Evolutionary conservation across 306 rosid genomes (phyloP).

Genomic region (Rubus idaeus): DNA sequence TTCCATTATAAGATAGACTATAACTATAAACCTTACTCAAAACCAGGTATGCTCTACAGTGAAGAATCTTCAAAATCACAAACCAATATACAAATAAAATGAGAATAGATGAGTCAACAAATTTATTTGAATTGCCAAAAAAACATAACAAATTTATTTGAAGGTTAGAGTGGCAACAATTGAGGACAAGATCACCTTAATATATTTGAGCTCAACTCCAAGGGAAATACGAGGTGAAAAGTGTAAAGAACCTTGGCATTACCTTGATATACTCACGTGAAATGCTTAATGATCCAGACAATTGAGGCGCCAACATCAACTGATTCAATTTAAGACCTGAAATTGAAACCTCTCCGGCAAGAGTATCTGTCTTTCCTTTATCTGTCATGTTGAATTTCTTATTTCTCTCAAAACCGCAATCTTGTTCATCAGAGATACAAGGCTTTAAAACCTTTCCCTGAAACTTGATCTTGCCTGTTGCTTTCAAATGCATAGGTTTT

Average conservation of each 20-base stretch:
- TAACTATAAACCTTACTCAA: neutral
- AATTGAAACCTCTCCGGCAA: constrained; percentile 73
- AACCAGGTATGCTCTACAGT: neutral
- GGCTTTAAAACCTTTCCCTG: constrained; percentile 73
- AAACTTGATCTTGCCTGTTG: constrained; percentile 85
- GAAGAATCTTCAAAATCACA: neutral
- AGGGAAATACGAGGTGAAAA: constrained; percentile 1
- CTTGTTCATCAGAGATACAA: constrained; percentile 38
- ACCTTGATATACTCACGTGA: constrained; percentile 75
- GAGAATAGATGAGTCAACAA: constrained; percentile 3
- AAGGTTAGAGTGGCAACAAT: neutral
- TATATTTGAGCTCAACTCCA: neutral
- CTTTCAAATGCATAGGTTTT: constrained; percentile 76
- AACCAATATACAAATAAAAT: neutral
- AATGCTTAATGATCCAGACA: constrained; percentile 67
- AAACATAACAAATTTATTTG: neutral
- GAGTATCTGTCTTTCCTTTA: constrained; percentile 45
- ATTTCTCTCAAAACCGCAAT: constrained; percentile 38
- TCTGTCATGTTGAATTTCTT: constrained; percentile 35
- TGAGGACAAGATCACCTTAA: neutral
- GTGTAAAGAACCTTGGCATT: constrained; percentile 11
- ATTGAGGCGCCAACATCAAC: constrained; percentile 83
- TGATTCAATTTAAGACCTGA: constrained; percentile 91
- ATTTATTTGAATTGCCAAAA: neutral
- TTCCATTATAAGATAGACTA: constrained; percentile 3